phyloP scores from a whole-genome alignment of 352 stramenopile genomes.

The Phytophthora pini region DNA sequence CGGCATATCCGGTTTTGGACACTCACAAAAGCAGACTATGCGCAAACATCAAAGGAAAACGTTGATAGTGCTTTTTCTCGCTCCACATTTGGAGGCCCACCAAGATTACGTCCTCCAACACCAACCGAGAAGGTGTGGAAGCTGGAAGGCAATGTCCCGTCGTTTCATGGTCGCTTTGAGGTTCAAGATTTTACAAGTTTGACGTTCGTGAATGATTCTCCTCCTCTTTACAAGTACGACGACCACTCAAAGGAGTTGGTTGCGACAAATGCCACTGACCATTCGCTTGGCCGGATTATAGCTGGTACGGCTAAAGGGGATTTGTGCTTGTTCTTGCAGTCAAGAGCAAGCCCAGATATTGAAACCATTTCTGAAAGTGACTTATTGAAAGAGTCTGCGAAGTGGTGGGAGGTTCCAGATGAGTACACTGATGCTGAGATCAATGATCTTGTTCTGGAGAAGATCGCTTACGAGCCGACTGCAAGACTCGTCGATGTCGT shows the following conservation, averaged over 20 bases:
- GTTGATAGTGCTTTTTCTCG: slow-evolving; percentile 68
- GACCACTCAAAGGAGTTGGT: slow-evolving; percentile 52
- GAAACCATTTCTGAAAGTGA: slow-evolving; percentile 39
- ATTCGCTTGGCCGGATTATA: slow-evolving; percentile 65
- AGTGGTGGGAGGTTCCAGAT: slow-evolving; percentile 82
- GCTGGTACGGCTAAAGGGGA: slow-evolving; percentile 72
- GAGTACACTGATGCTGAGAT: slow-evolving; percentile 70
- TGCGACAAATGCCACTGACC: slow-evolving; percentile 52
- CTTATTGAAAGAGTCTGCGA: slow-evolving; percentile 52
- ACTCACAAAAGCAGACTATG: slow-evolving; percentile 63
- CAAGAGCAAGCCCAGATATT: slow-evolving; percentile 44
- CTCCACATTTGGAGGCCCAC: slow-evolving; percentile 63
- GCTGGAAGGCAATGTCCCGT: slow-evolving; percentile 75
- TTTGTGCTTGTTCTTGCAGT: slow-evolving; percentile 74
- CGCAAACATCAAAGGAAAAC: slow-evolving; percentile 47
- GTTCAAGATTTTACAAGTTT: slow-evolving; percentile 78
- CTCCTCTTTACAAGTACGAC: slow-evolving; percentile 65
- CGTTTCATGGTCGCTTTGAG: slow-evolving; percentile 69
- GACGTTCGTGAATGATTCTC: slow-evolving; percentile 74
- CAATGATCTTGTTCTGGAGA: slow-evolving; percentile 66
- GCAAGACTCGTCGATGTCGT: slow-evolving; percentile 67
- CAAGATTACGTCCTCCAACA: slow-evolving; percentile 52
- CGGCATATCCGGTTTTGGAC: slow-evolving; percentile 83
- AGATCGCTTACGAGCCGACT: slow-evolving; percentile 63
- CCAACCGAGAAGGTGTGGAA: slow-evolving; percentile 75